A percentile compares a stretch with the other conserved stretches of the same genome.
phyloP scores from a whole-genome alignment of 2,329 filamentous ascomycete genomes.

The Cryphonectria parasitica region DNA sequence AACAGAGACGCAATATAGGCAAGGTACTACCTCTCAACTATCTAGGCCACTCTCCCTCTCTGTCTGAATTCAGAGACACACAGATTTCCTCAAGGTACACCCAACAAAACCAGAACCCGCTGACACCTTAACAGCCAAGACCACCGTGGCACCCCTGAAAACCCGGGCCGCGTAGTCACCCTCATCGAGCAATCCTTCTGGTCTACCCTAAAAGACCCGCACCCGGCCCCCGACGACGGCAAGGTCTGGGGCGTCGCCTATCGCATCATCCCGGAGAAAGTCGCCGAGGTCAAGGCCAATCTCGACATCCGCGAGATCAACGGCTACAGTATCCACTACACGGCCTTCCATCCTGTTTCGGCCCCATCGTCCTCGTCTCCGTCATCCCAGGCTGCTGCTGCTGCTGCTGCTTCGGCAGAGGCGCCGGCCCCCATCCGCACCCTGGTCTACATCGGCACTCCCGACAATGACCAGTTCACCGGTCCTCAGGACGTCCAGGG shows the following conservation, averaged over 20 bases:
- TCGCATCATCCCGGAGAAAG: slow-evolving; percentile 73
- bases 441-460: slow-evolving; percentile 84
- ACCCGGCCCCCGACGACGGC: slow-evolving; percentile 59
- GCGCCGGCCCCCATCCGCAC: slow-evolving; percentile 18
- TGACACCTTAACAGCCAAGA: slow-evolving; percentile 68
- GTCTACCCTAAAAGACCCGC: slow-evolving; percentile 73
- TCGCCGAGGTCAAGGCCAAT: slow-evolving; percentile 81
- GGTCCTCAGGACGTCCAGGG: slow-evolving; percentile 78
- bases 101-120: background rate
- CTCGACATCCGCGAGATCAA: slow-evolving; percentile 98
- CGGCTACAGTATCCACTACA: slow-evolving; percentile 92
- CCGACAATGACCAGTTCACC: slow-evolving; percentile 89
- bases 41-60: background rate
- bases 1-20: slow-evolving; percentile 33
- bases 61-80: background rate
- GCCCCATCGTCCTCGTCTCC: too few species aligned
- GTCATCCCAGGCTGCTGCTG: too few species aligned
- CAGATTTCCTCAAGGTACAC: too few species aligned
- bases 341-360: slow-evolving; percentile 68
- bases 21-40: slow-evolving; percentile 32
- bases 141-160: slow-evolving; percentile 86
- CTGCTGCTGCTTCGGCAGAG: background rate
- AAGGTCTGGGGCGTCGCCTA: slow-evolving; percentile 93
- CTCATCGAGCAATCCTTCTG: slow-evolving; percentile 85
- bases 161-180: slow-evolving; percentile 89